These are phyloP conservation scores for Coemansia sp. DNA, from an alignment of 192 early-diverging fungal species.

Conservation along the genomic window DNA sequence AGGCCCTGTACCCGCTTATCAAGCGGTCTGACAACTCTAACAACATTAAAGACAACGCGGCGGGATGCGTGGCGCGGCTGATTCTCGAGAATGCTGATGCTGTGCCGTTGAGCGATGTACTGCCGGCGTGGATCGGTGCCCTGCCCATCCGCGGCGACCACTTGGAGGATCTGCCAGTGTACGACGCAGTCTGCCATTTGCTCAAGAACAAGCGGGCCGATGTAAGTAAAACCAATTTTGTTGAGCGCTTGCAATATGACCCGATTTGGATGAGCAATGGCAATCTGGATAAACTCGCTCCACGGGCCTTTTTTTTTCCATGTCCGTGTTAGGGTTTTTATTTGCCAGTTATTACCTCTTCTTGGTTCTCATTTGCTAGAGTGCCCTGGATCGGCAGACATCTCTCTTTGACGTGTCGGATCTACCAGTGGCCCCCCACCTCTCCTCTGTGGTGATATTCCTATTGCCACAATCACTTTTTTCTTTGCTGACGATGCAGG, in stretches of 20 bases:
- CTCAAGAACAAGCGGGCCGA: constrained; percentile 55
- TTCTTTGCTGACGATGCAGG: constrained; percentile 2
- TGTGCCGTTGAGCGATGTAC: constrained; percentile 71
- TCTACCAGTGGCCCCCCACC: neutral
- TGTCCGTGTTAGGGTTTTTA: constrained; percentile 6
- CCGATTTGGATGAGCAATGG: neutral
- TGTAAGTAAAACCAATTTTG: constrained; percentile 30
- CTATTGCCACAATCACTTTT: constrained; percentile 9
- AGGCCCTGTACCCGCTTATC: constrained; percentile 69
- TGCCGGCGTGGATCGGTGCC: constrained; percentile 68
- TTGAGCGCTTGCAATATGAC: constrained; percentile 4
- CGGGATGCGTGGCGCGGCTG: constrained; percentile 78
- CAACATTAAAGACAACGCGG: constrained; percentile 72
- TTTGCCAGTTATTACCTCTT: neutral
- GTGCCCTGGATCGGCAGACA: constrained; percentile 4
- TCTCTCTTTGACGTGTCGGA: neutral
- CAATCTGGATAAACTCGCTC: constrained; percentile 1
- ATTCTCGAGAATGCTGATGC: constrained; percentile 70
- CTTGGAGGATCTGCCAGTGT: constrained; percentile 80
- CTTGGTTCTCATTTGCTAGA: neutral
- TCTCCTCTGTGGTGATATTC: neutral
- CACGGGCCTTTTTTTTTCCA: neutral
- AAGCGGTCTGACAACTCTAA: constrained; percentile 49
- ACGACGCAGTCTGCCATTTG: constrained; percentile 69
- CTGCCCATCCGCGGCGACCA: constrained; percentile 78